Evolutionary conservation across 176 grass and related monocot genomes (phyloP).

Genomic region (Oryza punctata): DNA sequence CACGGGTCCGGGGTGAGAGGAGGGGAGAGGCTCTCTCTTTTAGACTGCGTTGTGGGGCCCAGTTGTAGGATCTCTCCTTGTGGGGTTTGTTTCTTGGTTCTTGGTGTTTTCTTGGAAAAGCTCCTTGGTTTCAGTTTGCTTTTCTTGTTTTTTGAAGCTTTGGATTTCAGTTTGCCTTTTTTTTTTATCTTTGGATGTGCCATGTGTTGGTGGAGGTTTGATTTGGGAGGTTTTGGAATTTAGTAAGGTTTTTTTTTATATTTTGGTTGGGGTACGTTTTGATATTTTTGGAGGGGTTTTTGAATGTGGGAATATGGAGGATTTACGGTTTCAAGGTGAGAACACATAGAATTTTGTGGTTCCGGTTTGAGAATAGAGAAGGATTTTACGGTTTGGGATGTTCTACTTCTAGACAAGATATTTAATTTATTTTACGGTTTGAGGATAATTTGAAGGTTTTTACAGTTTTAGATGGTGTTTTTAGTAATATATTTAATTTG

Average conservation of each 20-base stretch:
- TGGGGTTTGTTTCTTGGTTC: slow-evolving; percentile 19
- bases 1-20: slow-evolving; percentile 35
- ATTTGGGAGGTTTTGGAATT: background rate
- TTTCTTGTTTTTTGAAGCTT: background rate
- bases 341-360: background rate
- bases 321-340: background rate
- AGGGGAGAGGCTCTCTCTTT: slow-evolving; percentile 5
- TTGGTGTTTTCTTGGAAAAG: background rate
- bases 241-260: too few species aligned
- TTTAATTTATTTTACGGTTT: background rate
- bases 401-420: background rate
- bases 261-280: background rate
- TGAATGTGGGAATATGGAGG: background rate
- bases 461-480: background rate
- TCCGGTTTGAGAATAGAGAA: too few species aligned
- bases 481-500: background rate
- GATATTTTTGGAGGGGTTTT: background rate
- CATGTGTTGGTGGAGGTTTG: background rate
- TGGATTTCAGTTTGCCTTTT: background rate
- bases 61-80: background rate
- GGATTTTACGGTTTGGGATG: background rate
- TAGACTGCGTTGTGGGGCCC: slow-evolving; percentile 36
- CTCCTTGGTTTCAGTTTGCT: background rate
- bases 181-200: background rate
- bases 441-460: background rate